Evolutionary conservation across 345 rosid genomes (phyloP).

Genomic region (Nasturtium officinale): DNA sequence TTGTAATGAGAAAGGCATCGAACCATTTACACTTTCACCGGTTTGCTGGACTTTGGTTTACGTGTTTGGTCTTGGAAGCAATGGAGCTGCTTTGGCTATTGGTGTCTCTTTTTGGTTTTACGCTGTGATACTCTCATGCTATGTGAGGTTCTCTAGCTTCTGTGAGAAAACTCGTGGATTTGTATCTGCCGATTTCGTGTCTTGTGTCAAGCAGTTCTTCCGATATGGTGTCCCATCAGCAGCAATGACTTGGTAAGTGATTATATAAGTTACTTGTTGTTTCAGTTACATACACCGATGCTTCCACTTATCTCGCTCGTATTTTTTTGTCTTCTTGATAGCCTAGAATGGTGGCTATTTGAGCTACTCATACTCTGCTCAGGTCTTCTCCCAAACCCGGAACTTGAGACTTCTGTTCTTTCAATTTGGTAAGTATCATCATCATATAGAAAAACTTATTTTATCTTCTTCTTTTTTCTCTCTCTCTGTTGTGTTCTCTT

Average conservation of each 20-base stretch:
- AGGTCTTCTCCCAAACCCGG: slow-evolving; percentile 56
- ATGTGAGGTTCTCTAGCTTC: slow-evolving; percentile 42
- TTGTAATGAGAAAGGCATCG: too few species aligned
- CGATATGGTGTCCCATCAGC: slow-evolving; percentile 50
- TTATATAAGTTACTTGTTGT: not conserved
- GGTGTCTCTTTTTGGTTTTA: slow-evolving; percentile 51
- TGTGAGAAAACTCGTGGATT: slow-evolving; percentile 41
- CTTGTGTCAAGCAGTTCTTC: slow-evolving; percentile 39
- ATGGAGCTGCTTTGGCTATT: slow-evolving; percentile 50
- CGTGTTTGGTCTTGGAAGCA: slow-evolving; percentile 26
- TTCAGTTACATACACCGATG: not conserved
- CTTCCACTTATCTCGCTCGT: not conserved
- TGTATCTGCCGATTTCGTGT: slow-evolving; percentile 22
- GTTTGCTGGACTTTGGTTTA: slow-evolving; percentile 23
- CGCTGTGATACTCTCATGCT: slow-evolving; percentile 44
- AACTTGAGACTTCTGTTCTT: slow-evolving; percentile 66
- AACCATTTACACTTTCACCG: too few species aligned
- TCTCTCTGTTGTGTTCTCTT: not conserved
- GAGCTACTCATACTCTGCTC: slow-evolving; percentile 55
- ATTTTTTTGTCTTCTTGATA: slow-evolving; percentile 8
- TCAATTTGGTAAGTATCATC: slow-evolving; percentile 53
- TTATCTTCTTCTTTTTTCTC: too few species aligned
- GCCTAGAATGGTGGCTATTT: slow-evolving; percentile 70
- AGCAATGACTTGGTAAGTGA: slow-evolving; percentile 47
- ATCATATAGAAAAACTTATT: not conserved